These are phyloP conservation scores for Chrysoporthe austroafricana DNA, from an alignment of 2,329 filamentous ascomycete genomes.

Conservation along the genomic window DNA sequence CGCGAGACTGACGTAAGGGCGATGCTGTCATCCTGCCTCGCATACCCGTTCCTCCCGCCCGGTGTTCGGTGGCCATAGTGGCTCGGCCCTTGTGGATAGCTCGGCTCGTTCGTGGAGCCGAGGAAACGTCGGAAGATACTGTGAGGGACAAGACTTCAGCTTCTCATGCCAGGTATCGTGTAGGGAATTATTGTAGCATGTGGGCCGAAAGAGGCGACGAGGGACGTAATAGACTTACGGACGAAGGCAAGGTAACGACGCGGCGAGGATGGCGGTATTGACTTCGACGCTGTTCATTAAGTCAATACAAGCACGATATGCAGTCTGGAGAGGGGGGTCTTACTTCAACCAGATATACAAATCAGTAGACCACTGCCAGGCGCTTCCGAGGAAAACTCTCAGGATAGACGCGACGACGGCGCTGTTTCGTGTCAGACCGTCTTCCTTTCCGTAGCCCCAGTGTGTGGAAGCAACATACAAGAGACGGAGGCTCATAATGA, in stretches of 20 bases:
- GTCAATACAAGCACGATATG: neutral
- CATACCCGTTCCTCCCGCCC: conserved; percentile 2
- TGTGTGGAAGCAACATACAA: neutral
- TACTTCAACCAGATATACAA: conserved; percentile 13
- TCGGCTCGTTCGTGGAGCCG: conserved; percentile 13
- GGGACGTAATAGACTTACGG: conserved; percentile 3
- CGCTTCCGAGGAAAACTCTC: conserved; percentile 5
- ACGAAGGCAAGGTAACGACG: conserved; percentile 11
- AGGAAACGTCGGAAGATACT: conserved; percentile 13
- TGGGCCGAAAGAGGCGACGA: neutral
- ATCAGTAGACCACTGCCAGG: conserved; percentile 10
- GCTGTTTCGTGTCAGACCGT: neutral
- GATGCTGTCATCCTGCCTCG: conserved; percentile 9
- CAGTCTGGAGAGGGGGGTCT: neutral
- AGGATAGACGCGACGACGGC: conserved; percentile 13
- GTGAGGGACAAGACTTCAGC: neutral
- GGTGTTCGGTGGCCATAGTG: neutral
- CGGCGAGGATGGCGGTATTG: conserved; percentile 9
- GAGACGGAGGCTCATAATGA: conserved; percentile 9
- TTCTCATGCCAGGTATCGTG: neutral
- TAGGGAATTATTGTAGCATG: neutral
- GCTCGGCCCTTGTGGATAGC: conserved; percentile 6
- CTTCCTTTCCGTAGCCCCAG: too few relatives aligned
- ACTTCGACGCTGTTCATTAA: conserved; percentile 1
- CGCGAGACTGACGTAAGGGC: conserved; percentile 8